Evolutionary conservation across 306 rosid species (phyloP), one percentile per base, ranked within the genome.

Genomic region (Alnus rubra): DNA sequence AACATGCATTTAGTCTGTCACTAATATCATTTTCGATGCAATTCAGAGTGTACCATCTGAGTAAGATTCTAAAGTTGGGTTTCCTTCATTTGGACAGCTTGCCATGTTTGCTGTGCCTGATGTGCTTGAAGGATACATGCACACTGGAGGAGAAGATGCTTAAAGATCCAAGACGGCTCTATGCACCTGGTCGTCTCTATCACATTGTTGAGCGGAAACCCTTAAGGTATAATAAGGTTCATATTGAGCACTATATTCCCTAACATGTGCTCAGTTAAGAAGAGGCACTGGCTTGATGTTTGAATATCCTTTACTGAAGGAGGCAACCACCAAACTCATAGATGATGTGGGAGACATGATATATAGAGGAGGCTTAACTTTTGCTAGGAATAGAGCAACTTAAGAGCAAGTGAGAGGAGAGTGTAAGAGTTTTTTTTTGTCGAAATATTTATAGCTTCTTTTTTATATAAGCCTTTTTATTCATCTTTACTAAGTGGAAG

Each of bases 121-220:
- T 79, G 88, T 95, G 99, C 97, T 74, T 92, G 84, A 92, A 90
- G 85, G 99, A 95, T 83, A 95, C 99, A 15, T 95, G 95, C 88
- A 95, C 94, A 16, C 71, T 91, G 84, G 92, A 95, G 86, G 91
- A 89, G 88, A 92, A 87, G 82, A 90, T 70, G 94, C 95, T 92
- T 64, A 90, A 88, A 73, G 98, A 95, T 88, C 99, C 98, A 53
- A 88, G 96, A 83, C 90, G 99, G 73, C 89, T 93, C 50, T 92
- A 95, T 58, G 99, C 98, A 58, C 98, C 97, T 48, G 98, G 99
- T 76, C 96, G 99, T 71, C 98, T 95, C 53, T 95, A 95, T 84
- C 99, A 95, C 82, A 92, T 95, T 69, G 98, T 95, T 60, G 98
- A 92, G 84, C 87, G 99, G 48, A 95, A 89, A 83, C 98, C 98